These are phyloP conservation scores for Beverwykella pulmonaria DNA, from an alignment of 495 filamentous ascomycete species.

Conservation along the genomic window DNA sequence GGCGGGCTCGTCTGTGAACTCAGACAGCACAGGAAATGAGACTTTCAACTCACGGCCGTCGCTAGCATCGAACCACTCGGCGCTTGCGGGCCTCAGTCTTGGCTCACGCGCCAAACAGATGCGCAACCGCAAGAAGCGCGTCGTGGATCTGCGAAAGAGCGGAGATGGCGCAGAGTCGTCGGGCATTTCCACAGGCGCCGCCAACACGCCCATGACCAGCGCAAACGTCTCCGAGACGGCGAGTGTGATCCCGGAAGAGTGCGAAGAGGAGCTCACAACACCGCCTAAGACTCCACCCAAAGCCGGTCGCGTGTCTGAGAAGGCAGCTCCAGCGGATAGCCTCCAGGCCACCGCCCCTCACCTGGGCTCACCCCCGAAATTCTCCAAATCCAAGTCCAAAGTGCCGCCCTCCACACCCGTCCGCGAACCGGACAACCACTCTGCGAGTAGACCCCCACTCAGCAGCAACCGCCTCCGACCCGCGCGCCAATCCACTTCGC, in stretches of 20 bases:
- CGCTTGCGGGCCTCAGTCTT: conserved; percentile 61
- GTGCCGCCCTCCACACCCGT: not conserved
- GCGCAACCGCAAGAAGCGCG: conserved; percentile 86
- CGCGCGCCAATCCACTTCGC: conserved; percentile 28
- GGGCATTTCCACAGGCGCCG: conserved; percentile 42
- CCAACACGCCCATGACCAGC: conserved; percentile 41
- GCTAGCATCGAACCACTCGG: conserved; percentile 44
- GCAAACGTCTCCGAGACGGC: conserved; percentile 55
- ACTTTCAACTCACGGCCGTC: conserved; percentile 28
- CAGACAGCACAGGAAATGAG: conserved; percentile 34
- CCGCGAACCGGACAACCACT: not conserved
- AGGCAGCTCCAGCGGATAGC: conserved; percentile 10
- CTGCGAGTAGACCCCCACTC: conserved; percentile 18
- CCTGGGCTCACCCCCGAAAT: conserved; percentile 38
- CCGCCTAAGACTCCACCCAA: conserved; percentile 50
- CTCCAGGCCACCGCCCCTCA: conserved; percentile 37
- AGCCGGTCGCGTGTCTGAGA: conserved; percentile 42
- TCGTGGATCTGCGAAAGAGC: conserved; percentile 81
- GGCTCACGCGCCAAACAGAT: conserved; percentile 65
- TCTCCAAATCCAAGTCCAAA: conserved; percentile 17
- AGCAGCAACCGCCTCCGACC: conserved; percentile 14
- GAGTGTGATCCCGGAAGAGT: conserved; percentile 53
- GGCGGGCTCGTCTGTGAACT: conserved; percentile 36
- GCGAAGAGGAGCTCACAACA: conserved; percentile 58
- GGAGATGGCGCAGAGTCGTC: conserved; percentile 46